A percentile compares a stretch with the other conserved stretches of the same genome.
These are phyloP conservation scores for Obelidium mucronatum DNA, from an alignment of 192 early-diverging fungal genomes.

Conservation along the genomic window DNA sequence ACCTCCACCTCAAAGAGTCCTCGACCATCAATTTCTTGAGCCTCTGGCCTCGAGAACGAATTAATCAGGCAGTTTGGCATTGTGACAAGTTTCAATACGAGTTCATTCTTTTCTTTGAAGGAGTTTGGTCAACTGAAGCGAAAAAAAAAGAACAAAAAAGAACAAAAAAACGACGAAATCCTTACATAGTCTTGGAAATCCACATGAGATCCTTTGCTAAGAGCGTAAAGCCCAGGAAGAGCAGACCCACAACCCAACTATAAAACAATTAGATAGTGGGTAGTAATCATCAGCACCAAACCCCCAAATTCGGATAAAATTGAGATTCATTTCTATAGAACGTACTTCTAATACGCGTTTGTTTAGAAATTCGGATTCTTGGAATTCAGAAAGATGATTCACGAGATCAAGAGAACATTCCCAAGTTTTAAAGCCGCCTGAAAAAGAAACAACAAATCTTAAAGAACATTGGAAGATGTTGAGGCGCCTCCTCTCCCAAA, in stretches of 20 bases:
- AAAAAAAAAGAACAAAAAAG: too few species aligned
- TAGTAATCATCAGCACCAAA: background rate
- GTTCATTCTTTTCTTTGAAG: slow-evolving; percentile 75
- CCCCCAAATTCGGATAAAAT: background rate
- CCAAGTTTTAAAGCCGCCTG: slow-evolving; percentile 97
- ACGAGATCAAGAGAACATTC: slow-evolving; percentile 92
- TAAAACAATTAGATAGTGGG: too few species aligned
- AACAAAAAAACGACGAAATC: slow-evolving; percentile 24
- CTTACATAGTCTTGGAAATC: slow-evolving; percentile 89
- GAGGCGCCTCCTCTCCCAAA: slow-evolving; percentile 25
- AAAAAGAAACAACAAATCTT: slow-evolving; percentile 20
- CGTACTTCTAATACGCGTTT: slow-evolving; percentile 44
- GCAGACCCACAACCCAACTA: slow-evolving; percentile 92
- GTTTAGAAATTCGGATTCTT: background rate
- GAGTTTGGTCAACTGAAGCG: too few species aligned
- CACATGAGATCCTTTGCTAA: slow-evolving; percentile 63
- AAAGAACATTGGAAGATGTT: background rate
- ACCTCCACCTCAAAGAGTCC: slow-evolving; percentile 41
- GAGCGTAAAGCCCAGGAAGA: slow-evolving; percentile 82
- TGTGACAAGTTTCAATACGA: slow-evolving; percentile 86
- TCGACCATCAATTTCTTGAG: slow-evolving; percentile 34
- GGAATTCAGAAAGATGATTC: slow-evolving; percentile 40
- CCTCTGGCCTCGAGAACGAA: slow-evolving; percentile 45
- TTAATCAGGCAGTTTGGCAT: slow-evolving; percentile 92
- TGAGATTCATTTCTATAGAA: too few species aligned